Percentiles rank a stretch among this genome's conserved stretches.
phyloP scores from a whole-genome alignment of 192 early-diverging fungal genomes.

The Jimgerdemannia flammicorona region DNA sequence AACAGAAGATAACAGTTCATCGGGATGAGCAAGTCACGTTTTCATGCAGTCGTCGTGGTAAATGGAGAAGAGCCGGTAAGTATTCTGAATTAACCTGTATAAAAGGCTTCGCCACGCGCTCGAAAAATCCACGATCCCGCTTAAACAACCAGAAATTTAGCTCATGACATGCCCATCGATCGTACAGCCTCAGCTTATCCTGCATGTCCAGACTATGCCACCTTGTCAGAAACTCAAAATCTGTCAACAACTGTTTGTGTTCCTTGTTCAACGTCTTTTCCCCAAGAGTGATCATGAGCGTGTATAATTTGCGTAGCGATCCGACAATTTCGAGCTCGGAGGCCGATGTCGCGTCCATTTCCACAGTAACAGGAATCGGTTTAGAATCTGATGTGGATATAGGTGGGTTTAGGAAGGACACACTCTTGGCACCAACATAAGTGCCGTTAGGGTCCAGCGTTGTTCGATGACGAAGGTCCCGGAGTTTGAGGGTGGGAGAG shows the following conservation, averaged over 20 bases:
- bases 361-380: neutral
- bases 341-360: neutral
- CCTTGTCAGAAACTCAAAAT: slow-evolving; percentile 29
- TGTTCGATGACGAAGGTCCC: neutral
- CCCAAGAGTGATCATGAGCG: neutral
- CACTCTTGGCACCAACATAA: neutral
- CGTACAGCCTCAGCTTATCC: slow-evolving; percentile 32
- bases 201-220: slow-evolving; percentile 25
- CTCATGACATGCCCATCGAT: slow-evolving; percentile 37
- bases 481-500: neutral
- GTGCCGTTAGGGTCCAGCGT: neutral
- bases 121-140: slow-evolving; percentile 39
- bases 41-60: neutral
- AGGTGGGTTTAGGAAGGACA: neutral
- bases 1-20: neutral
- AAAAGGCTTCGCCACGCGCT: slow-evolving; percentile 23
- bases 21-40: neutral
- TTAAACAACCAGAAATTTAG: slow-evolving; percentile 47
- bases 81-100: slow-evolving; percentile 32
- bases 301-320: neutral
- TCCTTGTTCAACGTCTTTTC: neutral
- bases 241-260: neutral
- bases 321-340: neutral
- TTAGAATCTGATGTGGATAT: neutral
- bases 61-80: neutral